phyloP scores from a whole-genome alignment of 176 grass and related monocot species.

The Bromus sterilis region DNA sequence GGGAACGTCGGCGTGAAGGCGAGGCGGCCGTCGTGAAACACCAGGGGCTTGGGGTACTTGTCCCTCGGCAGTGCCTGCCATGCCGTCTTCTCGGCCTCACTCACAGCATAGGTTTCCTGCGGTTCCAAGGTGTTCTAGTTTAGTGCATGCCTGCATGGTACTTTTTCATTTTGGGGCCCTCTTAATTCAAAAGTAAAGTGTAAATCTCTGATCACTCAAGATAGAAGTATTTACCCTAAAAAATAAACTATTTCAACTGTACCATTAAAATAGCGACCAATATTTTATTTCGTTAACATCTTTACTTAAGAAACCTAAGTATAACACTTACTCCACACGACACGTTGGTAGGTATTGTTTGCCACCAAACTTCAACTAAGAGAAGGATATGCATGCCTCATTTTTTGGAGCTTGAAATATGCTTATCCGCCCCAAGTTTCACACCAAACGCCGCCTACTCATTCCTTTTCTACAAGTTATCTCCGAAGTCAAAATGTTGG shows the following conservation, averaged over 20 bases:
- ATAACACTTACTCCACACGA: background rate
- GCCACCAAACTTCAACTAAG: constrained; percentile 34
- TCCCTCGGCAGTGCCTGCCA: constrained; percentile 38
- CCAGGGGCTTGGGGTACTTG: constrained; percentile 38
- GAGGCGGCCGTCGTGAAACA: constrained; percentile 82
- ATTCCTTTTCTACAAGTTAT: constrained; percentile 15
- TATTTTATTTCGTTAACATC: background rate
- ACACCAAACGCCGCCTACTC: constrained; percentile 26
- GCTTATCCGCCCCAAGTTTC: background rate
- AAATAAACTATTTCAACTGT: background rate
- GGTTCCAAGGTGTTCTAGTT: background rate
- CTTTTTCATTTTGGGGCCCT: background rate
- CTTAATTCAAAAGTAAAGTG: background rate
- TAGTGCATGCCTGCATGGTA: background rate
- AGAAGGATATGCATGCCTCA: background rate
- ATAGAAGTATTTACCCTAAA: background rate
- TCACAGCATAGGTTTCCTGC: constrained; percentile 39
- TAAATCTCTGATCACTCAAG: background rate
- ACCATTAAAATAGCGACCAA: background rate
- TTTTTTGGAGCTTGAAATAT: background rate
- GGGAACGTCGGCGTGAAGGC: constrained; percentile 48
- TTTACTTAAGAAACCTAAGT: background rate
- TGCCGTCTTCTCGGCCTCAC: constrained; percentile 37
- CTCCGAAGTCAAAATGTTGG: background rate
- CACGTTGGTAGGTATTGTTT: constrained; percentile 20